Conservation (phyloP, 2,329 filamentous ascomycete species). For the Alternaria brassicicola region DNA sequence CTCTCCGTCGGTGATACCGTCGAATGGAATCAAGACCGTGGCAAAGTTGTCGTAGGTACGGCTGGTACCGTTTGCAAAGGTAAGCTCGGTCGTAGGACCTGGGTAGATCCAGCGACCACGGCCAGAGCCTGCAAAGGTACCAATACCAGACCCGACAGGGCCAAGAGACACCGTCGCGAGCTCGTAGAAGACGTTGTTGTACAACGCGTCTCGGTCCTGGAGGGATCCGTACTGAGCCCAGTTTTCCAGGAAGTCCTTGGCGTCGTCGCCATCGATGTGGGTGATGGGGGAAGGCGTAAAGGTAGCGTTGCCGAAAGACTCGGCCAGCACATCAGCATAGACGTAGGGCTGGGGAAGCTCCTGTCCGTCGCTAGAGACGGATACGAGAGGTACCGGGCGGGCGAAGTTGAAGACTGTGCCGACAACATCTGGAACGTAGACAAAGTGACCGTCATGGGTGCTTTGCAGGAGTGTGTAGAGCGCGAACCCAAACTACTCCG, state of each 20-base stretch:
- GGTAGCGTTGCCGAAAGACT: constrained; percentile 49
- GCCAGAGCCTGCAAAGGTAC: constrained; percentile 54
- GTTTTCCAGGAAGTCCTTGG: constrained; percentile 56
- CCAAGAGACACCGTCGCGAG: constrained; percentile 53
- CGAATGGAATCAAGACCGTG: constrained; percentile 50
- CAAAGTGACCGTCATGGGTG: constrained; percentile 70
- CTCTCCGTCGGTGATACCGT: constrained; percentile 51
- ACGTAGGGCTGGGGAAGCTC: constrained; percentile 63
- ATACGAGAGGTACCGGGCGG: constrained; percentile 60
- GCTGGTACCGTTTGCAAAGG: constrained; percentile 54
- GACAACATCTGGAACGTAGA: constrained; percentile 61
- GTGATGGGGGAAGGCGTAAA: constrained; percentile 57
- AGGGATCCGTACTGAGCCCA: constrained; percentile 56
- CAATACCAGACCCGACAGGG: constrained; percentile 48
- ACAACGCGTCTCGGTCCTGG: constrained; percentile 65
- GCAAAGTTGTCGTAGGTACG: constrained; percentile 53
- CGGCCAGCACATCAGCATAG: constrained; percentile 55
- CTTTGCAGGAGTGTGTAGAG: constrained; percentile 54
- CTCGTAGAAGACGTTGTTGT: constrained; percentile 57
- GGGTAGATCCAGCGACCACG: constrained; percentile 53
- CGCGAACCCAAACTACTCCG: constrained; percentile 38
- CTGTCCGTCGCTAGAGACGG: constrained; percentile 61
- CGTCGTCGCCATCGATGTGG: constrained; percentile 64
- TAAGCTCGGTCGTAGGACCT: constrained; percentile 51
- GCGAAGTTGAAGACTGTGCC: constrained; percentile 59